Conservation (phyloP, 2,329 filamentous ascomycete genomes). For the Cladosporium sp. region DNA sequence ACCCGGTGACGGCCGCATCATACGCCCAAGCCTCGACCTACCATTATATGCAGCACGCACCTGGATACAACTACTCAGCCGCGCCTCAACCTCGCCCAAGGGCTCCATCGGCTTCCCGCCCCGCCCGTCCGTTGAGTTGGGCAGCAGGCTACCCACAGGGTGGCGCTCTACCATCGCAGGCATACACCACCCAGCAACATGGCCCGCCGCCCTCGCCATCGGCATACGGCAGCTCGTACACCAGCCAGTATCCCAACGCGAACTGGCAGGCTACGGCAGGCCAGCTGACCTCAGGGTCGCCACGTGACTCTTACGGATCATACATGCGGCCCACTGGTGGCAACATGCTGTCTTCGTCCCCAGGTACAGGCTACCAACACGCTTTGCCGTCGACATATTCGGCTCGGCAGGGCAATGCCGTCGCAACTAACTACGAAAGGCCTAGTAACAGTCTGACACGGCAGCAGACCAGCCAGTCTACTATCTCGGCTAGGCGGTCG, state of each 20-base stretch:
- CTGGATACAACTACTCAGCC: neutral
- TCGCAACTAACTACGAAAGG: slow-evolving; percentile 14
- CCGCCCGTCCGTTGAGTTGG: slow-evolving; percentile 20
- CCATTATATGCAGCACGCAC: slow-evolving; percentile 12
- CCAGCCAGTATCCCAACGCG: slow-evolving; percentile 8
- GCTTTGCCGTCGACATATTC: slow-evolving; percentile 18
- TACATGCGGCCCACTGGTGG: neutral
- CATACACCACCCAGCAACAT: slow-evolving; percentile 11
- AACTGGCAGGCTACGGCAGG: slow-evolving; percentile 12
- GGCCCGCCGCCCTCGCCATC: slow-evolving; percentile 25
- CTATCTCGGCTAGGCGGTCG: slow-evolving; percentile 1
- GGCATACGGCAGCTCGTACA: slow-evolving; percentile 16
- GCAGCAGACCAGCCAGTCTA: neutral
- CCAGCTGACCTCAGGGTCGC: slow-evolving; percentile 4
- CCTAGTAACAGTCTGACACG: neutral
- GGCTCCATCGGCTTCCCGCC: slow-evolving; percentile 13
- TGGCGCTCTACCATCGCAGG: neutral
- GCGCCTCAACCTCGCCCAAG: slow-evolving; percentile 14
- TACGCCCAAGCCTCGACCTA: slow-evolving; percentile 15
- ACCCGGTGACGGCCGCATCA: slow-evolving; percentile 10
- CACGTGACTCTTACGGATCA: neutral
- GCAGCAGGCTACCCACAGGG: neutral
- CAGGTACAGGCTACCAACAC: slow-evolving; percentile 9
- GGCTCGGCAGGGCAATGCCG: slow-evolving; percentile 19
- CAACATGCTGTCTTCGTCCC: neutral